A percentile compares a stretch with the other conserved stretches of the same genome.
phyloP scores from a whole-genome alignment of 2,329 filamentous ascomycete genomes.

The Verticillium alfalfae region DNA sequence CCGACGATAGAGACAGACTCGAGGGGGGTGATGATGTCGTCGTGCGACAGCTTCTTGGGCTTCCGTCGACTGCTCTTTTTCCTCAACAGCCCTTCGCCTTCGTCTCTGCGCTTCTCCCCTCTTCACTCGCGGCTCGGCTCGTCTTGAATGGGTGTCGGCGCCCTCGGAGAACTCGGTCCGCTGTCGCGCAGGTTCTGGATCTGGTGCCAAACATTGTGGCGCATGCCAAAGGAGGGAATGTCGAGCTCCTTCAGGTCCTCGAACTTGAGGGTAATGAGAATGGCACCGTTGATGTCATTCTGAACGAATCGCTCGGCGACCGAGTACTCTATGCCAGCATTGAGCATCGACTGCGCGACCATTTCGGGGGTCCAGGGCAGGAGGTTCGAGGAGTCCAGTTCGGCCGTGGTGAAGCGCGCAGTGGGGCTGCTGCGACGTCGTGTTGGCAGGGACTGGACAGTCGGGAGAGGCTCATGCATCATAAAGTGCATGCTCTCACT shows the following conservation, averaged over 20 bases:
- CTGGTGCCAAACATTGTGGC: constrained; percentile 75
- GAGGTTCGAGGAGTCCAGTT: constrained; percentile 55
- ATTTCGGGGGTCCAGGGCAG: constrained; percentile 67
- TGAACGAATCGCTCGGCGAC: constrained; percentile 80
- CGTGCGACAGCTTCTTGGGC: constrained; percentile 34
- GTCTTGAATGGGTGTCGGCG: constrained; percentile 58
- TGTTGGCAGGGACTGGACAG: constrained; percentile 4
- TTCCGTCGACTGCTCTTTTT: constrained; percentile 33
- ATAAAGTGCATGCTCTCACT: constrained; percentile 7
- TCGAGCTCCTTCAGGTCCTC: constrained; percentile 79
- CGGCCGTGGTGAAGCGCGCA: constrained; percentile 45
- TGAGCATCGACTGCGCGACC: constrained; percentile 82
- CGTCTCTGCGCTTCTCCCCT: constrained; percentile 34
- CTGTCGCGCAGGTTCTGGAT: constrained; percentile 64
- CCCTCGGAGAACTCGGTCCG: constrained; percentile 42
- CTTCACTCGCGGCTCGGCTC: constrained; percentile 44
- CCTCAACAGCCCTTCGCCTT: constrained; percentile 24
- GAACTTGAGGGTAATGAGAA: constrained; percentile 86
- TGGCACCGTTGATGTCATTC: constrained; percentile 87
- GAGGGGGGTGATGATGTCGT: constrained; percentile 68
- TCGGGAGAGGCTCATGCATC: constrained; percentile 8
- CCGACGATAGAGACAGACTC: constrained; percentile 89
- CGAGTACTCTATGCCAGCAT: constrained; percentile 70
- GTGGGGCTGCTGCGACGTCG: constrained; percentile 44
- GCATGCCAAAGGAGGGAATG: constrained; percentile 75